Evolutionary conservation across 345 rosid genomes (phyloP).

Genomic region (Pugionium dolabratum): DNA sequence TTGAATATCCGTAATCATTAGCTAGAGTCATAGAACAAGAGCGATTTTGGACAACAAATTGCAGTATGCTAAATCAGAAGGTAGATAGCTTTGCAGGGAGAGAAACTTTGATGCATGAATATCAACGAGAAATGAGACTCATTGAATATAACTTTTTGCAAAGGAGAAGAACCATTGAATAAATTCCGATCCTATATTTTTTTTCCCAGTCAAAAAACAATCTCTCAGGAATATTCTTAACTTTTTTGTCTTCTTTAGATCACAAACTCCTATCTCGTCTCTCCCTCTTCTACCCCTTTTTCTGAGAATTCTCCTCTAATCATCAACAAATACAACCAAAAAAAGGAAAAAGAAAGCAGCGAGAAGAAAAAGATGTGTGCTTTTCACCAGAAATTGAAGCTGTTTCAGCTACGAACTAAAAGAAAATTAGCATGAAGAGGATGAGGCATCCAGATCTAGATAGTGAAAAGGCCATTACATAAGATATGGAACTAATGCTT

Average conservation of each 20-base stretch:
- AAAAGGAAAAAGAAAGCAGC: not conserved
- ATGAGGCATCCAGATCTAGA: constrained; percentile 21
- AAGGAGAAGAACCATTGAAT: constrained; percentile 34
- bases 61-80: constrained; percentile 6
- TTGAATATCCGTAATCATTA: constrained; percentile 37
- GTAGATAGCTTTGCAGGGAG: constrained; percentile 14
- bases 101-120: constrained; percentile 5
- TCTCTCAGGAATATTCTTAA: constrained; percentile 21
- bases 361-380: not conserved
- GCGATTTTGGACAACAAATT: constrained; percentile 14
- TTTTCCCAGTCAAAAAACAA: constrained; percentile 13
- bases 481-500: constrained; percentile 42
- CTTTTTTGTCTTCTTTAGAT: constrained; percentile 12
- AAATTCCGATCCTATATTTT: constrained; percentile 17
- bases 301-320: constrained; percentile 1
- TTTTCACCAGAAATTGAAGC: constrained; percentile 16
- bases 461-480: constrained; percentile 38
- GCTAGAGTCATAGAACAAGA: constrained; percentile 31
- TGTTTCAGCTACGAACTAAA: not conserved
- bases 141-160: constrained; percentile 28
- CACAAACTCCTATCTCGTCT: constrained; percentile 3
- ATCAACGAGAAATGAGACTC: constrained; percentile 5
- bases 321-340: not conserved
- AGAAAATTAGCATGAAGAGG: constrained; percentile 8
- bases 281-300: not conserved